These are phyloP conservation scores for Neofusicoccum ribis DNA, from an alignment of 2,329 filamentous ascomycete genomes.

Conservation along the genomic window DNA sequence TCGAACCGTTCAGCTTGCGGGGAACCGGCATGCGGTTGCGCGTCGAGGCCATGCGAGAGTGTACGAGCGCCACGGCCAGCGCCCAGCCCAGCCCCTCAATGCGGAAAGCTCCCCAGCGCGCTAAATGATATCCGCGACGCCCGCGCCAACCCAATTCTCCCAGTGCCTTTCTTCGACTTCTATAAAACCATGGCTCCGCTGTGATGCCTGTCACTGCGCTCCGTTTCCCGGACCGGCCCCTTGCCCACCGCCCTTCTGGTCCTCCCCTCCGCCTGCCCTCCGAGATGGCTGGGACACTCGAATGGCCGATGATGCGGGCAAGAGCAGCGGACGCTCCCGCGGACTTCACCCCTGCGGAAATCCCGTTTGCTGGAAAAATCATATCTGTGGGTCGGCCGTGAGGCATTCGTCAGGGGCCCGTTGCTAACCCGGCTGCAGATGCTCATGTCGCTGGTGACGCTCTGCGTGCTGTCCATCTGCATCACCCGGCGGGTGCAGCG, in stretches of 20 bases:
- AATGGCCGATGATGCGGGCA: background rate
- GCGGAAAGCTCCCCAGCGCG: background rate
- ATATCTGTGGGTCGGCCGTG: constrained; percentile 28
- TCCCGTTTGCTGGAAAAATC: constrained; percentile 28
- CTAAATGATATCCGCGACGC: background rate
- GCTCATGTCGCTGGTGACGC: constrained; percentile 3
- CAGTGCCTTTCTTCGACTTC: no score
- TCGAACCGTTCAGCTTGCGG: background rate
- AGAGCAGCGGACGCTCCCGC: background rate
- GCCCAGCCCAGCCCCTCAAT: background rate
- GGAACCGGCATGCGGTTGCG: background rate
- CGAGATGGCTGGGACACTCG: background rate
- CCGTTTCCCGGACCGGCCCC: background rate
- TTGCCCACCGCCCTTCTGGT: background rate
- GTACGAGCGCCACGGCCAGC: background rate
- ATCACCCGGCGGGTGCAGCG: constrained; percentile 29
- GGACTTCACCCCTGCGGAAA: constrained; percentile 21
- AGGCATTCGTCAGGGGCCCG: background rate
- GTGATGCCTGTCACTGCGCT: no score
- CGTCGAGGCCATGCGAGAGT: no score
- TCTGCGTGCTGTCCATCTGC: constrained; percentile 16
- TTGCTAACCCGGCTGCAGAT: background rate
- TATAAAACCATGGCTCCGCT: no score
- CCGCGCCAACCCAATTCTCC: background rate
- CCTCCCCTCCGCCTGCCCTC: background rate